Base-by-base conservation (phyloP, 768 basidiomycete species). In the Russula brevipes region DNA sequence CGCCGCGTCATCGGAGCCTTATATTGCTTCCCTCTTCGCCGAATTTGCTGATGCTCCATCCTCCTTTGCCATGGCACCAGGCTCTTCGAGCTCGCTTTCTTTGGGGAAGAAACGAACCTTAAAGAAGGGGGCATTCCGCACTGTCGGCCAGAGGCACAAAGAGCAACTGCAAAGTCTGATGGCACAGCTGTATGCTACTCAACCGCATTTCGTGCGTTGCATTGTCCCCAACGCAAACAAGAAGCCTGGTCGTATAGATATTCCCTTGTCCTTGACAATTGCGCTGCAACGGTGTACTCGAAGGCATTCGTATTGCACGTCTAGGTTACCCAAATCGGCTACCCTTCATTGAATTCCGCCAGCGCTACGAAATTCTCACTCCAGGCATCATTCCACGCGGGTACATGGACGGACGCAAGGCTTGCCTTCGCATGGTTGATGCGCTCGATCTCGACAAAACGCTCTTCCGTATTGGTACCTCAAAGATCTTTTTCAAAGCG, bases 401-500 rank as follows among this genome's bases (percentile, higher is more conserved):
- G 5, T 99, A 98, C 72, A 95, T 99, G 89, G 97, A 99, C 68
- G 95, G 96, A 10, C 86, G 95, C 7, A 94, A 95, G 72, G 94
- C 97, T 2, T 96, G 91, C 69, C 78, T 89, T 41, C 83, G 90
- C 6, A 98, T 99, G 85, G 88, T 97, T 39, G 86, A 87, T 61
- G 85, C 90, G 5, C 79, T 98, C 47, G 91, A 95, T 52, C 83
- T 99, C 41, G 94, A 97, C 72, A 85, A 88, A 53, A 78, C 83
- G 3, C 80, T 86, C 19, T 97, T 86, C 81, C 90, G 88, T 70
- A 90, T 98, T 58, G 97, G 97, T 6, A 93, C 91, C 0, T 96
- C 94, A 42, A 99, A 99, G 76, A 91, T 98, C 64, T 99, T 98
- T 79, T 98, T 99, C 85, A 98, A 98, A 72, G 95, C 97, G 2